Evolutionary conservation across 192 early-diverging fungal genomes (phyloP), one percentile per base, ranked within the genome.

Genomic region (Dimargaris xerosporica): DNA sequence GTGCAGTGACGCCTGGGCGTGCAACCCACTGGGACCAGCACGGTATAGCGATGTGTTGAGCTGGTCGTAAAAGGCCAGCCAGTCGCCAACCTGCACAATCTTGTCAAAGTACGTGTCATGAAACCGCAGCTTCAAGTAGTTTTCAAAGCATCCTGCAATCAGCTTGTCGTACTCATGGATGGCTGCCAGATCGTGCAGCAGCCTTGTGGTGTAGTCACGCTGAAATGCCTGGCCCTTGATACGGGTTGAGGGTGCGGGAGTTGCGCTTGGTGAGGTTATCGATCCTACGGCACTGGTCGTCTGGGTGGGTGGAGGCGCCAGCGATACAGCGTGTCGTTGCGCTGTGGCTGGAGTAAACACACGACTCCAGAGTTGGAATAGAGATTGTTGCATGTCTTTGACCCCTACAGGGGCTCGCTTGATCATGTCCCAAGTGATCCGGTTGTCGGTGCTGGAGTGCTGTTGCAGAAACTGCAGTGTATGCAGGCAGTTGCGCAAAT

Each of bases 81-180:
- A 95, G 30, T 89, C 84, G 30, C 79, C 72, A 47, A 81, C 75
- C 45, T 80, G 69, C 1, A 86, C 76, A 7, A 91, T 75, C 44
- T 85, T 85, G 11, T 79, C 70, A 56, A 80, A 75, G 15, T 81
- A 80, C 12, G 82, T 66, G 67, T 95, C 91, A 62, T 90, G 84
- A 60, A 89, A 82, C 25, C 83, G 80, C 78, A 86, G 83, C 26
- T 78, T 71, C 10, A 86, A 78, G 73, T 90, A 98, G 68, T 90
- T 90, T 63, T 98, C 93, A 74, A 88, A 92, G 65, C 91, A 94
- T 1, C 91, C 93, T 72, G 90, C 86, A 66, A 94, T 75, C 9
- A 98, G 64, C 39, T 89, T 89, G 34, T 94, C 93, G 61, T 82
- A 80, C 64, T 95, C 92, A n/a, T 89, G 90, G 61, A 80, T 86